Evolutionary conservation across 495 filamentous ascomycete genomes (phyloP).

Genomic region (Penicillium cinerascens): DNA sequence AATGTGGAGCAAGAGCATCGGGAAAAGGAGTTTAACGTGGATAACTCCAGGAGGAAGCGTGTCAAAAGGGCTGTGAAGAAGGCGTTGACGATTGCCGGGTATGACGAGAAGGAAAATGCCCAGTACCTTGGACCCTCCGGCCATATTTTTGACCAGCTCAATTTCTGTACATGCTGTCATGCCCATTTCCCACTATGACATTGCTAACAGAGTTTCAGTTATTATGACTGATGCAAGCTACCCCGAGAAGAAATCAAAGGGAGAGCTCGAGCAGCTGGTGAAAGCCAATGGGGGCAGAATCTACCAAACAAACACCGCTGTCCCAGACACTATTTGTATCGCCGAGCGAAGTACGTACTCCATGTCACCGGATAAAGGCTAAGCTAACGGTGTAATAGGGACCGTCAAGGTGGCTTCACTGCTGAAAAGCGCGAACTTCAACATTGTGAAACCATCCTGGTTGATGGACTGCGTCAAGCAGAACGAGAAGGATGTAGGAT

Average conservation of each 20-base stretch:
- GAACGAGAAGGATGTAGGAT: slow-evolving; percentile 56
- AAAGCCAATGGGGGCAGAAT: slow-evolving; percentile 86
- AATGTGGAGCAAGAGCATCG: slow-evolving; percentile 70
- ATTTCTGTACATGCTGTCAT: slow-evolving; percentile 59
- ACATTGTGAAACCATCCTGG: slow-evolving; percentile 80
- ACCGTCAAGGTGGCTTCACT: slow-evolving; percentile 84
- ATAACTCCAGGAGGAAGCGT: slow-evolving; percentile 62
- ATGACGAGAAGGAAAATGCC: slow-evolving; percentile 47
- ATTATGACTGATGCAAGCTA: slow-evolving; percentile 58
- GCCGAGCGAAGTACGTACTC: slow-evolving; percentile 64
- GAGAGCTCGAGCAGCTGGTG: slow-evolving; percentile 78
- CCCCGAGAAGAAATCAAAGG: slow-evolving; percentile 68
- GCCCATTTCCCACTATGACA: background rate
- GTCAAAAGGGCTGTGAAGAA: slow-evolving; percentile 64
- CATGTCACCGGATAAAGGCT: background rate
- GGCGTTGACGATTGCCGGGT: slow-evolving; percentile 66
- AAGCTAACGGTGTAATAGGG: slow-evolving; percentile 32
- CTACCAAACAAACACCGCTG: slow-evolving; percentile 65
- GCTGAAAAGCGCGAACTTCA: slow-evolving; percentile 61
- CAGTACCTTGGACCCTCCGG: slow-evolving; percentile 55
- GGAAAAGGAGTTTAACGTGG: slow-evolving; percentile 77
- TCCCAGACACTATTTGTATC: slow-evolving; percentile 61
- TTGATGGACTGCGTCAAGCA: slow-evolving; percentile 76
- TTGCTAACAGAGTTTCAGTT: slow-evolving; percentile 33
- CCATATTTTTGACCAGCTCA: slow-evolving; percentile 67